Evolutionary conservation across 352 stramenopile genomes (phyloP).

Genomic region (Phytophthora europaea): DNA sequence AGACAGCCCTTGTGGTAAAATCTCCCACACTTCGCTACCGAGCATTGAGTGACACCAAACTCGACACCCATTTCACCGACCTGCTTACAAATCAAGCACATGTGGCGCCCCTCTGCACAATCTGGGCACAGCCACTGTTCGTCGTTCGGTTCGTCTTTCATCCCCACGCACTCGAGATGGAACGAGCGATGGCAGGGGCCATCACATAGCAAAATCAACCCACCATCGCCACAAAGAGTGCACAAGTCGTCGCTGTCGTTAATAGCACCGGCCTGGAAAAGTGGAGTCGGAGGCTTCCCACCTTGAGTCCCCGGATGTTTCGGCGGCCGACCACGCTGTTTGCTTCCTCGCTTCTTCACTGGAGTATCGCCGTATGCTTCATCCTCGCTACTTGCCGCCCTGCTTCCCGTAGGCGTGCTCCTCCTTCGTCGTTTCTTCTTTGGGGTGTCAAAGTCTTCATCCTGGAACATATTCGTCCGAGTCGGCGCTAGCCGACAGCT

Average conservation of each 20-base stretch:
- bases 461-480: conserved; percentile 42
- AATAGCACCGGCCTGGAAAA: conserved; percentile 68
- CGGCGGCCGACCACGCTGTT: conserved; percentile 40
- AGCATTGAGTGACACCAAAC: conserved; percentile 93
- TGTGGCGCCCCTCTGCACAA: conserved; percentile 89
- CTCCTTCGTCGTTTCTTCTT: conserved; percentile 61
- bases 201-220: conserved; percentile 93
- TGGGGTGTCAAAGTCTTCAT: conserved; percentile 46
- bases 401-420: conserved; percentile 40
- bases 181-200: conserved; percentile 94
- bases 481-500: conserved; percentile 66
- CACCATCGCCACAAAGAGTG: conserved; percentile 92
- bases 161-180: conserved; percentile 92
- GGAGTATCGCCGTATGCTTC: conserved; percentile 53
- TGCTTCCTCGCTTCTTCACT: conserved; percentile 40
- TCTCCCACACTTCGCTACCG: conserved; percentile 92
- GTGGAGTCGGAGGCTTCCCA: conserved; percentile 14
- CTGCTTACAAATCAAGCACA: conserved; percentile 94
- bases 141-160: conserved; percentile 84
- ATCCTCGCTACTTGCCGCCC: conserved; percentile 42
- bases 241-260: conserved; percentile 94
- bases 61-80: conserved; percentile 91
- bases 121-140: conserved; percentile 93
- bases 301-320: conserved; percentile 43
- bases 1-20: conserved; percentile 94